Conservation (phyloP, 2,329 filamentous ascomycete genomes). For the Sporothrix brunneoviolacea region DNA sequence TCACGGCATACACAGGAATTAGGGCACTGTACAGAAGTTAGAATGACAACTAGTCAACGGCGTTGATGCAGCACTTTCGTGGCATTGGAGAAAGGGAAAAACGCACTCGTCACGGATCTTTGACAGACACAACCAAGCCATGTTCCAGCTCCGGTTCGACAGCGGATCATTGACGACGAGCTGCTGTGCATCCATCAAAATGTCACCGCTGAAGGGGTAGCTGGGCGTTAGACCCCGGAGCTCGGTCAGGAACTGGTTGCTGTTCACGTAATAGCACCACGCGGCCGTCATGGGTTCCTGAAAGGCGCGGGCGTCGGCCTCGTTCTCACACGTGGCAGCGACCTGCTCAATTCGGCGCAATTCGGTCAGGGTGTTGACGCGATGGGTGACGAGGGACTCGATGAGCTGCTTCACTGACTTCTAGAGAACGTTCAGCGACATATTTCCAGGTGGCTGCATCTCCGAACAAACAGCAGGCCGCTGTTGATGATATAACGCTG, state of each 20-base stretch:
- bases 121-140: conserved; percentile 63
- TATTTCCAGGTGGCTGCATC: too few relatives aligned
- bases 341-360: conserved; percentile 64
- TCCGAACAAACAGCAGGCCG: too few relatives aligned
- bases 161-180: conserved; percentile 57
- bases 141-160: conserved; percentile 67
- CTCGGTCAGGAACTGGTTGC: conserved; percentile 62
- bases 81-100: too few relatives aligned
- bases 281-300: conserved; percentile 61
- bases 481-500: too few relatives aligned
- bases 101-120: conserved; percentile 60
- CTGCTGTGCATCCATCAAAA: conserved; percentile 58
- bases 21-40: too few relatives aligned
- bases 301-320: conserved; percentile 52
- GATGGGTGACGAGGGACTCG: conserved; percentile 56
- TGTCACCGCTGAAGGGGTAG: conserved; percentile 61
- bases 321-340: conserved; percentile 50
- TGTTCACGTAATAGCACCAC: conserved; percentile 66
- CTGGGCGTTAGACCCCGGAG: conserved; percentile 60
- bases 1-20: conserved; percentile 52
- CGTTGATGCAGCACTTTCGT: too few relatives aligned
- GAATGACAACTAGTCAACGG: too few relatives aligned
- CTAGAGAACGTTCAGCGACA: conserved; percentile 20
- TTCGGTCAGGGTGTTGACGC: conserved; percentile 67
- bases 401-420: conserved; percentile 47